These are phyloP conservation scores for Agaricus subrufescens DNA, from an alignment of 768 basidiomycete species.

Conservation along the genomic window DNA sequence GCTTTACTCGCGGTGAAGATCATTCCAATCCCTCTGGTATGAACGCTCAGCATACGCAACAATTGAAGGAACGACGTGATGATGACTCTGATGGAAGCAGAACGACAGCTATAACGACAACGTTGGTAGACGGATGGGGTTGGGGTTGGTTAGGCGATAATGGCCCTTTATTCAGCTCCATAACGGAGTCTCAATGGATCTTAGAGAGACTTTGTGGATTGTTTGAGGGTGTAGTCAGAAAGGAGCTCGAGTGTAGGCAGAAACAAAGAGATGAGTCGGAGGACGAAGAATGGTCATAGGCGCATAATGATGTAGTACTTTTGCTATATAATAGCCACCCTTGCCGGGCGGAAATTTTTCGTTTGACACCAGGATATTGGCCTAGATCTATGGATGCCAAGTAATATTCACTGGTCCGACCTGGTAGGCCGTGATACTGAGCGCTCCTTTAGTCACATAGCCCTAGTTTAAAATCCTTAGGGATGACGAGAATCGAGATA, in stretches of 20 bases:
- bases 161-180: conserved; percentile 32
- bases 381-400: too few species aligned
- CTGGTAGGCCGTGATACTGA: too few species aligned
- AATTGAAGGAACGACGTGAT: not conserved
- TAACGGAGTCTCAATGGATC: conserved; percentile 34
- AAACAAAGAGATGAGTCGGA: too few species aligned
- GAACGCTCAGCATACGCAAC: not conserved
- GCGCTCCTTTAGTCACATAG: too few species aligned
- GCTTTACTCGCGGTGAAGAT: not conserved
- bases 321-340: too few species aligned
- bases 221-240: conserved; percentile 27
- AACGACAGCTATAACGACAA: not conserved
- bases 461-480: too few species aligned
- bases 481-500: too few species aligned
- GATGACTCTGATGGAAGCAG: not conserved
- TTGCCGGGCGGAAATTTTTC: too few species aligned
- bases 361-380: too few species aligned
- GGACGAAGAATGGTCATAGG: too few species aligned
- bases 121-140: conserved; percentile 12
- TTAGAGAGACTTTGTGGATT: conserved; percentile 27
- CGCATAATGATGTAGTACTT: too few species aligned
- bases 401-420: too few species aligned
- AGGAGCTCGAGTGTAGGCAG: not conserved
- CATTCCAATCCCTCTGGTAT: not conserved
- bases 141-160: conserved; percentile 37